Evolutionary conservation across 352 stramenopile genomes (phyloP), one percentile per base, ranked within the genome.

Genomic region (Thalassiosira mediterranea): DNA sequence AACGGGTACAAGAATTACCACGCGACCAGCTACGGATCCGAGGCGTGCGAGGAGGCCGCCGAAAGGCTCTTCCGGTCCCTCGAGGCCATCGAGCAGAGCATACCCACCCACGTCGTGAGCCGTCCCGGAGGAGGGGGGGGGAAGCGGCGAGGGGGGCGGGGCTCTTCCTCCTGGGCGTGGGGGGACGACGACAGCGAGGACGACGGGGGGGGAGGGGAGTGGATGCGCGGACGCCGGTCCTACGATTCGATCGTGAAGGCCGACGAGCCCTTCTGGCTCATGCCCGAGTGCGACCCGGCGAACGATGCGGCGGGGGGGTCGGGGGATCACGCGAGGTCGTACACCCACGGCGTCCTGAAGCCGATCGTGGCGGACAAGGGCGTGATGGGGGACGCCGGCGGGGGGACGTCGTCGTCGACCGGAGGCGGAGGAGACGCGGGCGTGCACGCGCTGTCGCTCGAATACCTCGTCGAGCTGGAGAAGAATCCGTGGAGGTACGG

Each of bases 381-480:
- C 11, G 57, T 65, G 17, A 53, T 70, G 17, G 37, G 59, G 11
- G 25, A 26, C 28, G 61, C 54, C 34, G 47, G 49, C 34, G 54
- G 62, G 34, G 70, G 58, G n/a, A n/a, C n/a, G n/a, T 53, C 67
- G 17, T 51, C 68, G 17, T 51, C 68, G 11, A 19, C 34, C 28
- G 61, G 46, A 42, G 47, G 49, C 34, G 54, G 62, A 29, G 70
- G 58, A 0, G 42, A 61, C 26, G 63, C 66, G 34, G 76, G 76
- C 31, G 68, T 84, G 4, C 75, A 83, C 52, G 63, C 77, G n/a
- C 51, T 91, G 44, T 88, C 76, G 19, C 61, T 90, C 17, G 77
- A 91, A 63, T 90, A 90, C 59, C 57, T 90, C 23, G 73, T 84
- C 15, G 81, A 88, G 61, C 56, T 93, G 4, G 86, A 93, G 62